Evolutionary conservation across 1,284 basidiomycete species (phyloP), one percentile per base, ranked within the genome.

Genomic region (Apiotrichum domesticum): DNA sequence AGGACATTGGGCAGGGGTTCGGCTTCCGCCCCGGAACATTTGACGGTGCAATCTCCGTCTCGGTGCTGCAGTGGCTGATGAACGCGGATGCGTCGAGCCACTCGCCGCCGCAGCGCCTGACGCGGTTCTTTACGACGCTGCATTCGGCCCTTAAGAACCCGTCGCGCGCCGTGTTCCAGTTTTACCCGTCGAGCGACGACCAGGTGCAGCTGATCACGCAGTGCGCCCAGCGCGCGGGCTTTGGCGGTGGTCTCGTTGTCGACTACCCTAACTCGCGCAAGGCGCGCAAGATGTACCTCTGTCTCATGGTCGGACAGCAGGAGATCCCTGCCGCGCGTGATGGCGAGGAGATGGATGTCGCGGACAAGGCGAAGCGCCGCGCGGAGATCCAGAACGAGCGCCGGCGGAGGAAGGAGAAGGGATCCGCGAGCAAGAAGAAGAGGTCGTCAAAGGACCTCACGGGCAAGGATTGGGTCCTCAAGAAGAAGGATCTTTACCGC

Each of bases 1-100:
- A 94, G 68, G 91, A 95, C 70, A 93, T 94, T 46, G 91, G 91
- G 0, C 91, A 94, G 71, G 91, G 91, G 2, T 87, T 95, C 66
- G 90, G 92, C 3, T 98, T 98, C 76, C 82, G 96, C 35, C 89
- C 96, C 46, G 96, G 95, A 57, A 88, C 88, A 61, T 98, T 98
- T 73, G 96, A 99, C 73, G 96, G 94, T 46, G 93, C 92, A 7
- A 98, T 99, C 70, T 96, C 93, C 70, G 90, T 99, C 71, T 98
- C 96, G 21, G 96, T 98, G 32, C 81, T 99, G 3, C 96, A 99
- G 79, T 99, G 96, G 96, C 82, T 99, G 0, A 83, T 98, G 60
- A 99, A 98, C 74, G 95, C 96, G 42, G 96, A 98, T 75, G 88
- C 91, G 34, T 87, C 89, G 3, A 85, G 90, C 62, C 89, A 92